Percentiles rank a stretch among this genome's conserved stretches.
These are phyloP conservation scores for Cryptococcus maquisensis DNA, from an alignment of 1,284 basidiomycete species.

Conservation along the genomic window DNA sequence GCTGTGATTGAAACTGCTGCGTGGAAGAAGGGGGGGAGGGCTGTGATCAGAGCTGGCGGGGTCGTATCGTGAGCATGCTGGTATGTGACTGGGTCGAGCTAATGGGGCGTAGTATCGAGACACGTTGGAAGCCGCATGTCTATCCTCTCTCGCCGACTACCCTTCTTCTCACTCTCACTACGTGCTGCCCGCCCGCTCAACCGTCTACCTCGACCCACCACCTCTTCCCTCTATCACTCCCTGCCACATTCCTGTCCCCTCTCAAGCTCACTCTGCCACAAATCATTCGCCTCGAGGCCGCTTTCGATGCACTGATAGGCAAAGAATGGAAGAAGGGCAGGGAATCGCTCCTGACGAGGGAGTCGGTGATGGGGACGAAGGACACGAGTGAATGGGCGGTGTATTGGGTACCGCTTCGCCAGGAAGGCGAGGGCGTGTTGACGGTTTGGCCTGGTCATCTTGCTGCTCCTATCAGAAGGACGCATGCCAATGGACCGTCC, in stretches of 20 bases:
- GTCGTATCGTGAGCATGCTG: constrained; percentile 1
- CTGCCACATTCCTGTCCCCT: constrained; percentile 23
- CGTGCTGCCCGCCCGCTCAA: neutral
- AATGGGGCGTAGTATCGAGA: neutral
- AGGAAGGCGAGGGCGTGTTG: constrained; percentile 26
- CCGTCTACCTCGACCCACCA: constrained; percentile 3
- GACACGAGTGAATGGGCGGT: constrained; percentile 23
- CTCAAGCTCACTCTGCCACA: constrained; percentile 11
- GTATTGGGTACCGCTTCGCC: constrained; percentile 33
- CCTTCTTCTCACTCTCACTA: constrained; percentile 5
- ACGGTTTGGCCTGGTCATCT: constrained; percentile 43
- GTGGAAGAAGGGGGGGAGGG: constrained; percentile 23
- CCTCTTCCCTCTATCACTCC: constrained; percentile 21
- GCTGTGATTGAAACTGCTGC: constrained; percentile 26
- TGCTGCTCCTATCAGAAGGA: neutral
- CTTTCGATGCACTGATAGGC: constrained; percentile 24
- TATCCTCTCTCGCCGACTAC: constrained; percentile 9
- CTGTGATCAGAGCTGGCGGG: constrained; percentile 2
- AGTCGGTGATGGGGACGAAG: constrained; percentile 8
- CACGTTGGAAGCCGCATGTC: constrained; percentile 2
- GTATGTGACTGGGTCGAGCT: neutral
- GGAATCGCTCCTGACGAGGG: neutral
- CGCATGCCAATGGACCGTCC: neutral
- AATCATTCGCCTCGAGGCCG: constrained; percentile 6
- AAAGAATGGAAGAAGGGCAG: constrained; percentile 18